Evolutionary conservation across 306 rosid genomes (phyloP).

Genomic region (Abrus precatorius): DNA sequence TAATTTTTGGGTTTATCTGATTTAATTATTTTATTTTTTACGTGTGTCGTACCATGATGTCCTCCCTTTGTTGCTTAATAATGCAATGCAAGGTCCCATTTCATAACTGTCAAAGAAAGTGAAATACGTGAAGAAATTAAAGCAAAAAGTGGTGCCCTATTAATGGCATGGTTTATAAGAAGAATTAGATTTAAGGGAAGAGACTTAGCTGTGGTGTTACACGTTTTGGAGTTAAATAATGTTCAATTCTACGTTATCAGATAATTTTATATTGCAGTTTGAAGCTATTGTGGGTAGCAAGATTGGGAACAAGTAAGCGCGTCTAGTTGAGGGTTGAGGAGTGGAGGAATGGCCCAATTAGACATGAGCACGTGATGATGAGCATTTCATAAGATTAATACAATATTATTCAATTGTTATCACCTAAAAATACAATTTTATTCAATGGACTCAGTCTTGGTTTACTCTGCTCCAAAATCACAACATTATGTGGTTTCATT

Average conservation of each 20-base stretch:
- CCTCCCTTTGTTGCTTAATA: slow-evolving; percentile 36
- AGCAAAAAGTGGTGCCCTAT: slow-evolving; percentile 18
- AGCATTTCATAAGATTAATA: slow-evolving; percentile 4
- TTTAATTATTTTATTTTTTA: not conserved
- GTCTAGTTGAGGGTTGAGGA: not conserved
- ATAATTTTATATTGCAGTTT: not conserved
- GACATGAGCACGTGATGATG: slow-evolving; percentile 48
- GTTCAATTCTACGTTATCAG: not conserved
- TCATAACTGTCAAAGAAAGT: slow-evolving; percentile 2
- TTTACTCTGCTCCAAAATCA: slow-evolving; percentile 28
- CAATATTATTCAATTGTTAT: not conserved
- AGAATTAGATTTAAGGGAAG: slow-evolving; percentile 5
- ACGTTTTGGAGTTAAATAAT: not conserved
- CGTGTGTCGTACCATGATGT: slow-evolving; percentile 42
- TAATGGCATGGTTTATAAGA: not conserved
- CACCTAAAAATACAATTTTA: no score
- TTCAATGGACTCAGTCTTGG: slow-evolving; percentile 24
- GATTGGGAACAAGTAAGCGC: slow-evolving; percentile 4
- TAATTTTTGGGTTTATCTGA: slow-evolving; percentile 36
- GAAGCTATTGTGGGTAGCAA: slow-evolving; percentile 23
- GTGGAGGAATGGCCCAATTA: slow-evolving; percentile 29
- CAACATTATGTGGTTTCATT: slow-evolving; percentile 42
- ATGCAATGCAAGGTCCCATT: slow-evolving; percentile 52
- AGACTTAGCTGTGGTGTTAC: not conserved
- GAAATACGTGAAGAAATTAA: not conserved